Base-by-base conservation (phyloP, 2,329 filamentous ascomycete genomes). In the Aspergillus alliaceus region DNA sequence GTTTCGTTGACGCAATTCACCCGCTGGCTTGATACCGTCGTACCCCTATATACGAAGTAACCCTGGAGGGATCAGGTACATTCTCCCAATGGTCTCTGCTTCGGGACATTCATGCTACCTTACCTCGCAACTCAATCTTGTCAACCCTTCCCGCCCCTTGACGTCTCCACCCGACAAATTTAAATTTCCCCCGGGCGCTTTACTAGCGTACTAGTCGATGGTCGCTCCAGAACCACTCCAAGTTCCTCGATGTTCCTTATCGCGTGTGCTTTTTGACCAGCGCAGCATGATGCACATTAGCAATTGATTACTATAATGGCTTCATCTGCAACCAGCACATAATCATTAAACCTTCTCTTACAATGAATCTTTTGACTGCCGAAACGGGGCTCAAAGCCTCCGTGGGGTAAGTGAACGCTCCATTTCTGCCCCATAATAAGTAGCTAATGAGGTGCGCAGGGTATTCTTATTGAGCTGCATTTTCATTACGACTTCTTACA, bases 401-500 rank as follows among this genome's bases (percentile, higher is more conserved):
- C 56, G 56, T 74, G 59, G 71, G 71, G 72, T 74, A 64, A 59
- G 65, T 66, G 39, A 20, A 37, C 31, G 25, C 32, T 8, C 27
- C 25, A 31, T 47, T 22, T 51, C 47, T 53, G 46, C 15, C n/a
- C 51, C 18, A 39, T 42, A 20, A n/a, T n/a, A n/a, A n/a, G 20
- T 25, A 53, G 20, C 56, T 71, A 53, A 73, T 50, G 40, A 18
- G 49, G 12, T 47, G 7, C 54, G 18, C 56, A 73, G 73, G 53
- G 59, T 63, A 48, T 71, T 71, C 51, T 64, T 76, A 50, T 25
- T 73, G n/a, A 72, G 69, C 56, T 72, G 69, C 42, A 66, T 66
- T 29, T 70, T 74, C 44, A 64, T 77, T 9, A 59, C 66, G 22
- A 67, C 69, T 12, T 69, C 72, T n/a, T 71, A 75, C 25, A 68